A percentile compares a stretch with the other conserved stretches of the same genome.
Conservation (phyloP, 2,329 filamentous ascomycete genomes). For the Macrophomina phaseolina region DNA sequence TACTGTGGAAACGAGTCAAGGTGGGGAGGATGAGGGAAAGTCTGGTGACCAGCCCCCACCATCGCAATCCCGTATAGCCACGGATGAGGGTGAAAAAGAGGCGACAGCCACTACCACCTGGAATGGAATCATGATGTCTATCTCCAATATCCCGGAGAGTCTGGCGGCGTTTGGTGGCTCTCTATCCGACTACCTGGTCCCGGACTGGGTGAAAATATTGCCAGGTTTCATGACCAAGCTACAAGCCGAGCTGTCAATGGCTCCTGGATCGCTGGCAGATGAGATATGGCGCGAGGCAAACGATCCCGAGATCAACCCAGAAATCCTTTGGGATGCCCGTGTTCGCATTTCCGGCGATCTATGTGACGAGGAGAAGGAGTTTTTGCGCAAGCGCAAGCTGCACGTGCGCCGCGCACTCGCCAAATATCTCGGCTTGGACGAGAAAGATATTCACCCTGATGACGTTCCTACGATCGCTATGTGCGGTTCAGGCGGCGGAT, state of each 20-base stretch:
- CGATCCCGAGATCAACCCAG: conserved; percentile 81
- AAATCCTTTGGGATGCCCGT: conserved; percentile 79
- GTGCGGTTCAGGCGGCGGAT: conserved; percentile 89
- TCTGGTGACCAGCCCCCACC: conserved; percentile 42
- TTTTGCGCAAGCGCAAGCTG: conserved; percentile 70
- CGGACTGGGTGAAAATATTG: conserved; percentile 79
- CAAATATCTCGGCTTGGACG: conserved; percentile 78
- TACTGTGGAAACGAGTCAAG: background rate
- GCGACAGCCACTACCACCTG: conserved; percentile 36
- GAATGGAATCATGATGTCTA: conserved; percentile 40
- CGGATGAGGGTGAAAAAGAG: conserved; percentile 35
- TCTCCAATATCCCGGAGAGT: conserved; percentile 38
- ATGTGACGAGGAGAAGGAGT: conserved; percentile 82
- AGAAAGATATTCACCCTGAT: conserved; percentile 84
- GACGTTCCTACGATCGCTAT: conserved; percentile 93
- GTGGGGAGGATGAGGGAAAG: conserved; percentile 22
- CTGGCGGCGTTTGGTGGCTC: conserved; percentile 52
- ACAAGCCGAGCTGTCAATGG: conserved; percentile 85
- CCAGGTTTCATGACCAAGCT: conserved; percentile 82
- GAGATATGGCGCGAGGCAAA: conserved; percentile 94
- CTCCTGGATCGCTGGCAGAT: conserved; percentile 84
- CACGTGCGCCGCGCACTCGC: conserved; percentile 77
- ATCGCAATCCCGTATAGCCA: conserved; percentile 40
- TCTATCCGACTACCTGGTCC: conserved; percentile 74
- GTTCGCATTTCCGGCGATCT: conserved; percentile 83